Evolutionary conservation across 2,329 filamentous ascomycete genomes (phyloP), one percentile per base, ranked within the genome.

Genomic region (Fonsecaea nubica): DNA sequence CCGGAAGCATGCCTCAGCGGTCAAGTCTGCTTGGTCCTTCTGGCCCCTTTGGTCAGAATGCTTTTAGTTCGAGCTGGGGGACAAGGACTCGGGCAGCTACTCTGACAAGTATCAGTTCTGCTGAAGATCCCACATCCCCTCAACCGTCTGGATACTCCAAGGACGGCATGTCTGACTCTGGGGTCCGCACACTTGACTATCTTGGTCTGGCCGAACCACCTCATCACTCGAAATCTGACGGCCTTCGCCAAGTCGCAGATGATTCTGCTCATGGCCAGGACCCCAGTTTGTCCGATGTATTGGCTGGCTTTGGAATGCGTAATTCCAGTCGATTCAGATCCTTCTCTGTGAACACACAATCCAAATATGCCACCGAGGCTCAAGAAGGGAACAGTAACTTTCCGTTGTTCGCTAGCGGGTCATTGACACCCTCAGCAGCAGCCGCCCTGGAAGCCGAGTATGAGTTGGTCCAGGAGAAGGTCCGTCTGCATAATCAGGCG

Each of bases 311-410:
- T 67, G 89, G 89, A 68, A 90, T 92, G 76, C 86, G 92, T 71
- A 90, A 89, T 70, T 85, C 90, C 53, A 98, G 91, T 77, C 89
- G 95, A 60, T 96, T 98, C 83, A 89, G 95, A 55, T 99, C 95
- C 1, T 98, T 97, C 78, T 99, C 95, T 0, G 95, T 99, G 71
- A 99, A 99, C 79, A 96, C 96, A 63, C 97, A 96, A 79, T 94
- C 98, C 77, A 98, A 98, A 74, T 93, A 91, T 2, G 92, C 96
- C 73, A 90, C 92, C 55, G 93, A 96, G 60, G 90, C 93, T 32
- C 90, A 93, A 67, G 89, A 92, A 15, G 92, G 91, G 67, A 77
- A 89, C 85, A 52, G 58, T 25, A 80, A 82, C 64, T 88, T 88
- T 74, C 83, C 84, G 53, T 80, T 81, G 59, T 77, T 82, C 62